Evolutionary conservation across 2,329 filamentous ascomycete species (phyloP), one percentile per base, ranked within the genome.

Genomic region (Epichloe hybrida): DNA sequence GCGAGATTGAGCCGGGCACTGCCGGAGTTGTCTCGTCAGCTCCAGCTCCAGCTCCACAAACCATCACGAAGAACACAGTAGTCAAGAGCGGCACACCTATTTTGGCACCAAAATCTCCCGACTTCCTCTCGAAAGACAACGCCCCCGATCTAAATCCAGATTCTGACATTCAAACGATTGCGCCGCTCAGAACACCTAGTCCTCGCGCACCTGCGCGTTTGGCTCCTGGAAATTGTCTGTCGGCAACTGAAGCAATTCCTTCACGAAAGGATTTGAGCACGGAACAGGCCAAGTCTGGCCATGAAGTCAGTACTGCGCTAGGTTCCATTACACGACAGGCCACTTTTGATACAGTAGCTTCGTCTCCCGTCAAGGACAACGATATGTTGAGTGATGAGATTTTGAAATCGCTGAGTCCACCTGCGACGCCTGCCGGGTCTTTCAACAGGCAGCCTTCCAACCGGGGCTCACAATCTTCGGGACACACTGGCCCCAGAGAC

Each of bases 351-450:
- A 76, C 74, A 0, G 60, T 67, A 9, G 72, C 72, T 9, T 72
- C 73, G 7, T 74, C 75, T 0, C 74, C 79, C 34, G 71, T 82
- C 52, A 79, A 83, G 56, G 84, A 88, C 59, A 88, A 78, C 58
- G 86, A 90, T 56, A 73, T 77, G 51, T 64, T 90, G 45, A 75
- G 81, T 31, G 83, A 87, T 53, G 86, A 90, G 58, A 90, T 90
- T 50, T 80, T 88, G 49, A 80, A 78, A 52, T 85, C 80, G 41
- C 69, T 90, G 2, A 81, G 74, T 50, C 75, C 81, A 0, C 62
- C 69, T 13, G 67, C 66, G 13, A 55, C 44, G 34, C 42, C 59
- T 37, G 41, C 53, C 6, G 51, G 59, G 1, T 50, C 23, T 51
- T 55, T 31, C 50, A 52, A 17, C 8, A 39, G 11, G 8, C 54